Base-by-base conservation (phyloP, 2,329 filamentous ascomycete species). In the Exophiala xenobiotica region DNA sequence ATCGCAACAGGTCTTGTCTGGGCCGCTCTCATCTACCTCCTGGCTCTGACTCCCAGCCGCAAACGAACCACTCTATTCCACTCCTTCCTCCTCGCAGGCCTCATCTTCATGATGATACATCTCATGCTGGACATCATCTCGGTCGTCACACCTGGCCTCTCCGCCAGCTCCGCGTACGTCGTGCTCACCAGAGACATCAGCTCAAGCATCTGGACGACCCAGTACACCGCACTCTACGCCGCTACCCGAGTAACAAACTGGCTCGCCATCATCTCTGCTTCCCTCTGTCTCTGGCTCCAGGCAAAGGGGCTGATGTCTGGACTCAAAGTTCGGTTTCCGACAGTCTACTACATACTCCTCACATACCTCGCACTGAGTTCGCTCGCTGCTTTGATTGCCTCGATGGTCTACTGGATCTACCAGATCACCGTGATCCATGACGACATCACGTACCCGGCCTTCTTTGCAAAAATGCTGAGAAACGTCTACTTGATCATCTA, bases 31-130 rank as follows among this genome's bases (percentile, higher is more conserved):
- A 48, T 56, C 50, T 59, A 59, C 46, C 49, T 59, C 9, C 53
- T 56, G 8, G 53, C 53, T 16, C 45, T 59, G 16, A 56, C 56
- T 12, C 53, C 56, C 2, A 44, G 39, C 29, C 47, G 33, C 41
- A 59, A 59, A 45, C 53, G 56, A 49, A 52, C 46, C 24, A 54
- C 50, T 18, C 48, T 37, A 11, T 59, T 59, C 42, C 56, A 59
- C 46, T 52, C 27, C 24, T 50, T 46, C 42, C 46, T 59, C 27
- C 48, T 59, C 24, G 16, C 46, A 20, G 51, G 53, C 12, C 18
- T 59, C 24, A n/a, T 51, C 50, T 52, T 53, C 26, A 33, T 52
- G 41, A 47, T 54, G 6, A 35, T 49, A 9, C 42, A 59, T 39
- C 40, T 56, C 46, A 56, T 54, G 49, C 45, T 57, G 29, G 46